A percentile compares a stretch with the other conserved stretches of the same genome.
These are phyloP conservation scores for Xylaria longipes DNA, from an alignment of 495 filamentous ascomycete genomes.

Conservation along the genomic window DNA sequence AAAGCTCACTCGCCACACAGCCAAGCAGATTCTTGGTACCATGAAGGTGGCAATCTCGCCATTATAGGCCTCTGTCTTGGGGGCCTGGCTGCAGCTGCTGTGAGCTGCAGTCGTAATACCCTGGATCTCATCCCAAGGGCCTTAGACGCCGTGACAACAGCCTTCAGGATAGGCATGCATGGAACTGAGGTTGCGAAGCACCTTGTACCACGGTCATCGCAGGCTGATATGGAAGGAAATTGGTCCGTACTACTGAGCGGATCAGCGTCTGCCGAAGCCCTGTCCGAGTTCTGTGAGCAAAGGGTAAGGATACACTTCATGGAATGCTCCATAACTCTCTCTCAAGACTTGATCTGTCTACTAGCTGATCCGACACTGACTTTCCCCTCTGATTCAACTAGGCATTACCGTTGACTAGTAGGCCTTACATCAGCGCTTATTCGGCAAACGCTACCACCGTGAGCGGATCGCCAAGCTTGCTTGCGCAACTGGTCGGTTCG, in stretches of 20 bases:
- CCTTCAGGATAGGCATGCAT: not conserved
- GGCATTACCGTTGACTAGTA: slow-evolving; percentile 30
- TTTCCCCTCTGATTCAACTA: no score
- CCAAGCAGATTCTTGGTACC: not conserved
- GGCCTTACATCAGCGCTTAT: slow-evolving; percentile 37
- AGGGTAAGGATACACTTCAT: no score
- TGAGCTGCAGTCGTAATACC: slow-evolving; percentile 63
- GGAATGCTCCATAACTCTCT: no score
- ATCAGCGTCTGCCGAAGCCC: not conserved
- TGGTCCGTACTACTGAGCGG: not conserved
- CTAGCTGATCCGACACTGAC: no score
- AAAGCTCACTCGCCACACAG: no score
- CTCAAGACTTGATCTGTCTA: no score
- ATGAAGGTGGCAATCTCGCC: not conserved
- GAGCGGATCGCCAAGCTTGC: slow-evolving; percentile 9
- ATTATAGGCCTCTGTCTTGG: slow-evolving; percentile 65
- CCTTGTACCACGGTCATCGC: not conserved
- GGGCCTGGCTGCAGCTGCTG: slow-evolving; percentile 65
- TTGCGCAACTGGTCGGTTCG: not conserved
- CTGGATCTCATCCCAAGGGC: slow-evolving; percentile 65
- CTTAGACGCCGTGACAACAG: slow-evolving; percentile 36
- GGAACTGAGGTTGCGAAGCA: not conserved
- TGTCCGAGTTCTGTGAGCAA: slow-evolving; percentile 24
- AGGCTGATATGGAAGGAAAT: not conserved
- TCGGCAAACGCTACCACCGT: slow-evolving; percentile 33